A percentile compares a stretch with the other conserved stretches of the same genome.
Conservation (phyloP, 352 stramenopile species). For the Peronospora belbahrii region DNA sequence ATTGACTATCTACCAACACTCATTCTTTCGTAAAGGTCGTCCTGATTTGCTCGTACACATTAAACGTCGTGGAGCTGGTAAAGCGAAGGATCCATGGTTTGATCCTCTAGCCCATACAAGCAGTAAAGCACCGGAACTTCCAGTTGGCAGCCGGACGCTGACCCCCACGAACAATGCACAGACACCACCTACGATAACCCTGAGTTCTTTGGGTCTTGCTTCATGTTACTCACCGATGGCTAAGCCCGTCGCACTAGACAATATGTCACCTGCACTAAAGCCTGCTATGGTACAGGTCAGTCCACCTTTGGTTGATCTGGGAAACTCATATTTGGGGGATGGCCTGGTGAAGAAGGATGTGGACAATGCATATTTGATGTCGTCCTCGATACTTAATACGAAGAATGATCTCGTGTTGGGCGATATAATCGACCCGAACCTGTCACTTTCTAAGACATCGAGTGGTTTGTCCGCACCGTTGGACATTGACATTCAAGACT, state of each 20-base stretch:
- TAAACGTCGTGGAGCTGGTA: constrained; percentile 72
- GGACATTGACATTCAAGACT: constrained; percentile 75
- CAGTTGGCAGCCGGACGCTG: not conserved
- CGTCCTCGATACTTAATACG: constrained; percentile 35
- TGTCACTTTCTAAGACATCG: constrained; percentile 22
- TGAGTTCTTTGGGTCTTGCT: constrained; percentile 27
- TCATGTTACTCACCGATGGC: constrained; percentile 72
- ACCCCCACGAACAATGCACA: constrained; percentile 13
- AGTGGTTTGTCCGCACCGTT: constrained; percentile 23
- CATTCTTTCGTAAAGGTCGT: constrained; percentile 75
- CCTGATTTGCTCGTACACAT: constrained; percentile 79
- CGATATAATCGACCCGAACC: constrained; percentile 26
- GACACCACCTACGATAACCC: constrained; percentile 17
- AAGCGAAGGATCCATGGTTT: constrained; percentile 83
- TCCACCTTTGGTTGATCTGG: constrained; percentile 57
- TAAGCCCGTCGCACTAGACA: constrained; percentile 71
- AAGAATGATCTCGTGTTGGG: constrained; percentile 41
- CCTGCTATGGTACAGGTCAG: constrained; percentile 41
- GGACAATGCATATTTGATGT: constrained; percentile 28
- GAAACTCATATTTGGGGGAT: constrained; percentile 34
- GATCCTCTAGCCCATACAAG: constrained; percentile 48
- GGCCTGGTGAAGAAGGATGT: constrained; percentile 32
- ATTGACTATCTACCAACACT: constrained; percentile 83
- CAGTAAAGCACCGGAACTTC: constrained; percentile 7
- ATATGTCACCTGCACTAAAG: constrained; percentile 81